Base-by-base conservation (phyloP, 1,284 basidiomycete genomes). In the Pascua guehoae region DNA sequence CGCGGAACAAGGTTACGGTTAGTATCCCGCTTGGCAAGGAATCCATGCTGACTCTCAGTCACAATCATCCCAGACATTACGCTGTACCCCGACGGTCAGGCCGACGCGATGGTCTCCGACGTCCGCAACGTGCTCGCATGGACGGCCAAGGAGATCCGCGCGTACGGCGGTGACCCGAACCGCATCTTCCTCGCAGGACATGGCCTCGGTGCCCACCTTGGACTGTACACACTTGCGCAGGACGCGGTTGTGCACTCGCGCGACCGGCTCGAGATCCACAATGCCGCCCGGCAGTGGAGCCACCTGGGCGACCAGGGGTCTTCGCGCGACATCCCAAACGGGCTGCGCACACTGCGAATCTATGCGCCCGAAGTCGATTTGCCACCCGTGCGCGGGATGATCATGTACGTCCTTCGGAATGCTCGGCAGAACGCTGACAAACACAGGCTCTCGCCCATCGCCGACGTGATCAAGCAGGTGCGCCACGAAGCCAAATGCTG, bases 381-480 rank as follows among this genome's bases (percentile, higher is more conserved):
- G 1, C 76, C 76, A 0, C 62, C 62, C 0, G 49, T 79, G 18
- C 67, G 67, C 0, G 77, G 78, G 17, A 62, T 78, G 1, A 73
- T 78, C 41, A 64, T 78, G 45, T 67, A 42, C 32, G 63, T 47
- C 18, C 24, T 32, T 7, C 24, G 7, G 24, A 32, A 32, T 32
- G 24, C 24, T 32, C 24, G 16, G 12, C 15, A 36, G 5, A 17
- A 47, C 18, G 10, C 24, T 44, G 36, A 11, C 41, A 16, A 8
- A 45, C 46, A 32, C 24, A 67, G 64, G 8, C 60, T 78, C 9
- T 66, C 72, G 2, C 75, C 76, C 8, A 62, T 78, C n/a, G 66
- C 68, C 42, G 77, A 79, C 60, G 71, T 78, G 12, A 73, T 78
- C 61, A 76, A 76, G 53, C 74, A 74, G 24, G 75, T 71, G 54